Percentiles rank a stretch among this genome's conserved stretches.
Evolutionary conservation across 176 grass and related monocot species (phyloP).

Genomic region (Zizania latifolia): DNA sequence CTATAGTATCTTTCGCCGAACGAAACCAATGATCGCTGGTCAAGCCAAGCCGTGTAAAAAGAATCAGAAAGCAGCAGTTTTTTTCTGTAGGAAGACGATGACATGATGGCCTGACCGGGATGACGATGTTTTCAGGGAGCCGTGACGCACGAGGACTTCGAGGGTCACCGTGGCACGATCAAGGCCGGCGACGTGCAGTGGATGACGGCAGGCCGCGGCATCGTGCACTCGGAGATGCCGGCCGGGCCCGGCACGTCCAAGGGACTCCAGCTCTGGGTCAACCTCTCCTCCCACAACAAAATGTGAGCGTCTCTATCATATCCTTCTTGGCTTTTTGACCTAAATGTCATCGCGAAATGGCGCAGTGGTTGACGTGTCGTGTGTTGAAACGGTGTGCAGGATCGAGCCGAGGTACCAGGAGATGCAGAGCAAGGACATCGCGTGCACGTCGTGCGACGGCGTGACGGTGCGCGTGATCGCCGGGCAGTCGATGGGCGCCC

Average conservation of each 20-base stretch:
- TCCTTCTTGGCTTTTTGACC: too few relatives aligned
- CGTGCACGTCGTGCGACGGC: conserved; percentile 39
- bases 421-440: conserved; percentile 82
- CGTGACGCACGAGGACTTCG: conserved; percentile 80
- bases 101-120: too few relatives aligned
- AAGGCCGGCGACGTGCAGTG: conserved; percentile 94
- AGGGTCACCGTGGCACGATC: conserved; percentile 85
- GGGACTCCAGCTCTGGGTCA: conserved; percentile 96
- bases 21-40: background rate
- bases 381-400: conserved; percentile 54
- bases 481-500: conserved; percentile 61
- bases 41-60: background rate
- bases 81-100: background rate
- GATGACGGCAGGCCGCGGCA: conserved; percentile 96
- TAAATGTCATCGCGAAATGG: too few relatives aligned
- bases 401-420: conserved; percentile 91
- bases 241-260: conserved; percentile 56
- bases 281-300: conserved; percentile 90
- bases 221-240: conserved; percentile 97
- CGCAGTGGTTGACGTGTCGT: too few relatives aligned
- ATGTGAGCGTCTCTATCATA: conserved; percentile 34
- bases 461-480: conserved; percentile 88
- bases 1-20: background rate
- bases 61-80: background rate
- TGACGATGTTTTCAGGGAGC: conserved; percentile 48